These are phyloP conservation scores for Penicillium sp. DNA, from an alignment of 2,329 filamentous ascomycete genomes.

Conservation along the genomic window DNA sequence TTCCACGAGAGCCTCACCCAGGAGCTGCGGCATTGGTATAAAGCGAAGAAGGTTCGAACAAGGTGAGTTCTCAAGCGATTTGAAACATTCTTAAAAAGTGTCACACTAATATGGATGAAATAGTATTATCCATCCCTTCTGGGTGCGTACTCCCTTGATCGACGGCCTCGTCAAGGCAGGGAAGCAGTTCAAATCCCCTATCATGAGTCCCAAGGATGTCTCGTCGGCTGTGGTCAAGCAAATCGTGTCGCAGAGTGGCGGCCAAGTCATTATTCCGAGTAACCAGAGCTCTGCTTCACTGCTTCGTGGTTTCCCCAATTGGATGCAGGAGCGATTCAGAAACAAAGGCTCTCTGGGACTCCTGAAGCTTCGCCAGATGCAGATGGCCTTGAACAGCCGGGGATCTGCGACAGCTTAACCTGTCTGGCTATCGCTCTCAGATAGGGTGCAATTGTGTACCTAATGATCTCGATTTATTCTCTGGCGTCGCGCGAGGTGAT, in stretches of 20 bases:
- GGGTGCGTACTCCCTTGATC: conserved; percentile 44
- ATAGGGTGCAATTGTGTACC: background rate
- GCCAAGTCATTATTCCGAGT: background rate
- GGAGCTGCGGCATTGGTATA: conserved; percentile 34
- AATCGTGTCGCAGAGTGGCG: background rate
- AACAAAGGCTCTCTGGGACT: background rate
- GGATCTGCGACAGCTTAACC: background rate
- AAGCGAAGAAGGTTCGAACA: conserved; percentile 32
- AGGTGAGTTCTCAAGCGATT: conserved; percentile 19
- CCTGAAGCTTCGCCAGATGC: background rate
- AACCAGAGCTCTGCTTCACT: background rate
- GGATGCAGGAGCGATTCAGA: background rate
- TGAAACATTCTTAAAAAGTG: background rate
- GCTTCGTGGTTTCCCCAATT: background rate
- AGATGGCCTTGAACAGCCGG: background rate
- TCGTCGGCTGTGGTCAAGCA: background rate
- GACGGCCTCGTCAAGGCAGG: conserved; percentile 23
- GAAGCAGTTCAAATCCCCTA: background rate
- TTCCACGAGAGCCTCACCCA: conserved; percentile 51
- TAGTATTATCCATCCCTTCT: conserved; percentile 24
- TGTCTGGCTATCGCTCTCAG: no score
- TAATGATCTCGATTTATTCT: background rate
- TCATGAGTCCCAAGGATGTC: background rate
- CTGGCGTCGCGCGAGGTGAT: background rate
- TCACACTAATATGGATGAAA: background rate